phyloP scores from a whole-genome alignment of 305 asterid genomes.

The Fraxinus albicans region DNA sequence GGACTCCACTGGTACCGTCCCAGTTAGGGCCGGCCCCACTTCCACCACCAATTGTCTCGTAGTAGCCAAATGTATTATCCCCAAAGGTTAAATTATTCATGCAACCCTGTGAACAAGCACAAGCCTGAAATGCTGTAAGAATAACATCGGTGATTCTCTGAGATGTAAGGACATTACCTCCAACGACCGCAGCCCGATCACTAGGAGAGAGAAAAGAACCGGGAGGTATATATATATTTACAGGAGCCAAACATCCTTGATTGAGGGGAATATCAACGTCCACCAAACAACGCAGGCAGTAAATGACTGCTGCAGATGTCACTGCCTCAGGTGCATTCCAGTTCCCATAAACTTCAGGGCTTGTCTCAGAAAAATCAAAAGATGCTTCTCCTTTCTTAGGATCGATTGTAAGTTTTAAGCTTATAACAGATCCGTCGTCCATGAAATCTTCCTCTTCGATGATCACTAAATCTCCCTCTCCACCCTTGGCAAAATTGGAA shows the following conservation, averaged over 20 bases:
- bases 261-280: constrained; percentile 90
- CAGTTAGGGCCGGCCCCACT: constrained; percentile 93
- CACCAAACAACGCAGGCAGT: constrained; percentile 83
- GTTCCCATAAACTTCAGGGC: constrained; percentile 93
- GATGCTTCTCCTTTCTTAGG: constrained; percentile 74
- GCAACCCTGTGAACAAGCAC: constrained; percentile 98
- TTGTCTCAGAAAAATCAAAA: constrained; percentile 88
- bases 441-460: constrained; percentile 91
- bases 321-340: constrained; percentile 99
- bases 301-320: constrained; percentile 91
- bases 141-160: constrained; percentile 90
- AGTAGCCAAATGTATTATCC: constrained; percentile 83
- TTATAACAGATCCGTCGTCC: constrained; percentile 90
- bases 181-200: constrained; percentile 89
- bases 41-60: constrained; percentile 95
- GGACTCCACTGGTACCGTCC: constrained; percentile 96
- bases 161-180: constrained; percentile 93
- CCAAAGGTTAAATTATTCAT: constrained; percentile 97
- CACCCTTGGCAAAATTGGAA: constrained; percentile 25
- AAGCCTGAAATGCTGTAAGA: constrained; percentile 83
- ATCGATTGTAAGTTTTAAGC: constrained; percentile 74
- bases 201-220: constrained; percentile 93
- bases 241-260: constrained; percentile 95
- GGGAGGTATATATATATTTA: constrained; percentile 70
- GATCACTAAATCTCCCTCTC: constrained; percentile 40